A percentile compares a stretch with the other conserved stretches of the same genome.
These are phyloP conservation scores for Cicer pinnatifidum DNA, from an alignment of 306 rosid species.

Conservation along the genomic window DNA sequence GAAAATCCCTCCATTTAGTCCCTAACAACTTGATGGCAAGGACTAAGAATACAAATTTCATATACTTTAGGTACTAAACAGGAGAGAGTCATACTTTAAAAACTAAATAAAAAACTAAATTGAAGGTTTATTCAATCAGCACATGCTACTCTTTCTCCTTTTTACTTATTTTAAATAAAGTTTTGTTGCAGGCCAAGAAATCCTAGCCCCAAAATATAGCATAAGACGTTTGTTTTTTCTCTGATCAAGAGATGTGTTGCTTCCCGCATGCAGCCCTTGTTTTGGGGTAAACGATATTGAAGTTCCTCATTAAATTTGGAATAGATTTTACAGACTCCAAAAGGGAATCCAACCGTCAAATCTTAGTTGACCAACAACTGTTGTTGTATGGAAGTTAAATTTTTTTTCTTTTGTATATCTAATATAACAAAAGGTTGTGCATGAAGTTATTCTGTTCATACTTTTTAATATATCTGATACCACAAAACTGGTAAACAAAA, in stretches of 20 bases:
- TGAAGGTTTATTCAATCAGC: neutral
- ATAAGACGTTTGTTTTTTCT: constrained; percentile 27
- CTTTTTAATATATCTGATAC: constrained; percentile 27
- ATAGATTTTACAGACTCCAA: constrained; percentile 34
- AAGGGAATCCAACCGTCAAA: constrained; percentile 17
- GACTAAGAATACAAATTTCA: neutral
- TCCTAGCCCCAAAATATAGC: constrained; percentile 48
- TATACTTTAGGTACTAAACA: neutral
- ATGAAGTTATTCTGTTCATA: constrained; percentile 19
- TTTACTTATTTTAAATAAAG: neutral
- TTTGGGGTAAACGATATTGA: constrained; percentile 36
- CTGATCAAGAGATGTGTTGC: constrained; percentile 37
- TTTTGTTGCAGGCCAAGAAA: constrained; percentile 70
- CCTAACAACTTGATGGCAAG: neutral
- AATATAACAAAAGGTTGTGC: constrained; percentile 39
- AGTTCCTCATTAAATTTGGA: constrained; percentile 23
- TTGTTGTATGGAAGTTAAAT: constrained; percentile 43
- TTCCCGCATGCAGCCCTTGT: constrained; percentile 15
- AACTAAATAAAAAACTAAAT: neutral
- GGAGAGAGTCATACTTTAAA: neutral
- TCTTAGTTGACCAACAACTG: constrained; percentile 34
- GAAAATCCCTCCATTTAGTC: neutral
- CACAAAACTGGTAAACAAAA: neutral
- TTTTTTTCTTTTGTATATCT: constrained; percentile 46
- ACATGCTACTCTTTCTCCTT: neutral